These are phyloP conservation scores for Leccinum imitatum DNA, from an alignment of 768 basidiomycete species.

Conservation along the genomic window DNA sequence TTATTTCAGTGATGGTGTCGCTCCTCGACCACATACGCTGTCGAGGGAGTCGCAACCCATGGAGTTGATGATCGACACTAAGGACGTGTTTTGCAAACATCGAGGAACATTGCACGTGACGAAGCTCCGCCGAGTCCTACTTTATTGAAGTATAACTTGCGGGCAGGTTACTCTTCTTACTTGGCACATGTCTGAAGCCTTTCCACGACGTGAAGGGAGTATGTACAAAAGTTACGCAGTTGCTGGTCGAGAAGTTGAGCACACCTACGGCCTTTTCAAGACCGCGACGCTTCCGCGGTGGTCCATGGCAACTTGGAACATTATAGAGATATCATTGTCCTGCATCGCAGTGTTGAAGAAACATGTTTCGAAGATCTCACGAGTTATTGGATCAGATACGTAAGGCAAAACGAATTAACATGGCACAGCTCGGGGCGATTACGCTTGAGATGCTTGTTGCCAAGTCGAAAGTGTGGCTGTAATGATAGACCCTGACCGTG, in stretches of 20 bases:
- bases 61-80: neutral
- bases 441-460: neutral
- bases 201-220: no score
- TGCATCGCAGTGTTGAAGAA: no score
- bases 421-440: neutral
- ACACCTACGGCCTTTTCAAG: neutral
- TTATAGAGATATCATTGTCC: no score
- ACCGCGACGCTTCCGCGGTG: no score
- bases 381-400: neutral
- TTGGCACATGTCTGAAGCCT: neutral
- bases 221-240: no score
- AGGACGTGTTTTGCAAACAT: neutral
- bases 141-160: neutral
- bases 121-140: neutral
- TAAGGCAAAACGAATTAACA: no score
- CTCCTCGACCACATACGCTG: neutral
- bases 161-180: no score
- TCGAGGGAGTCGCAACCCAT: neutral
- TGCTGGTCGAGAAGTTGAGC: neutral
- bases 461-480: neutral
- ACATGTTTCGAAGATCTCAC: neutral
- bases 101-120: neutral
- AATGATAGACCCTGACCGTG: neutral
- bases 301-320: no score
- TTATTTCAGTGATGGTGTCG: neutral